Percentiles rank a stretch among this genome's conserved stretches.
phyloP scores from a whole-genome alignment of 2,329 filamentous ascomycete species.

The Neocatenulostroma microsporum region DNA sequence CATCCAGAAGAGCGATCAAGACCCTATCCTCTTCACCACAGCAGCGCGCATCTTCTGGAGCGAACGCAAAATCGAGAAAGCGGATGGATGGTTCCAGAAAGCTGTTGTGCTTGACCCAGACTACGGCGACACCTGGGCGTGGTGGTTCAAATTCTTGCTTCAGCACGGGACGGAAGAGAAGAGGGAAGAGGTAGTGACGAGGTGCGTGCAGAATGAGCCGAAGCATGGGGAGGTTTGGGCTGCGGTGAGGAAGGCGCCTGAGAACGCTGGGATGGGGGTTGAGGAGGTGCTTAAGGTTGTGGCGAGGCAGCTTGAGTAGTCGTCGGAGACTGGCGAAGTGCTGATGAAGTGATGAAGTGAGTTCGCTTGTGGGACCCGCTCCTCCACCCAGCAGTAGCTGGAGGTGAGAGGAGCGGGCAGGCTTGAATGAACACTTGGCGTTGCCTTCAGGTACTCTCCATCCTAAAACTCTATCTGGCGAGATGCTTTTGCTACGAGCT shows the following conservation, averaged over 20 bases:
- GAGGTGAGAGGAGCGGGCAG: too few species aligned
- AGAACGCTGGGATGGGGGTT: conserved; percentile 63
- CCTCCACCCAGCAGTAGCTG: too few species aligned
- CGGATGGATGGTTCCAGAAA: conserved; percentile 95
- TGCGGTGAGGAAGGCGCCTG: conserved; percentile 72
- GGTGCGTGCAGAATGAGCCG: conserved; percentile 76
- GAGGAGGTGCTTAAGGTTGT: conserved; percentile 82
- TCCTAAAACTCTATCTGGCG: too few species aligned
- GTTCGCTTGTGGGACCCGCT: too few species aligned
- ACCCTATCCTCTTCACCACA: conserved; percentile 79
- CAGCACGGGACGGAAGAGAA: conserved; percentile 96
- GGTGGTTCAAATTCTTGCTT: conserved; percentile 89
- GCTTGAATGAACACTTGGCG: too few species aligned
- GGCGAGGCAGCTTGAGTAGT: conserved; percentile 49
- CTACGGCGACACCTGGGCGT: conserved; percentile 88
- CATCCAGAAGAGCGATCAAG: conserved; percentile 93
- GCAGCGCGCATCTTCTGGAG: conserved; percentile 95
- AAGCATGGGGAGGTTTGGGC: conserved; percentile 93
- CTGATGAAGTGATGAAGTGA: too few species aligned
- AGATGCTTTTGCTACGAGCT: too few species aligned
- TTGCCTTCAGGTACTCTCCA: too few species aligned
- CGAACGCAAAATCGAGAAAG: conserved; percentile 85
- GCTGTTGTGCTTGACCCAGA: conserved; percentile 82
- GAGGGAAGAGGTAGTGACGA: conserved; percentile 70
- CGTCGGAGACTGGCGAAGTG: too few species aligned